Conservation (phyloP, 306 rosid species). For the Chamaecrista fasciculata region DNA sequence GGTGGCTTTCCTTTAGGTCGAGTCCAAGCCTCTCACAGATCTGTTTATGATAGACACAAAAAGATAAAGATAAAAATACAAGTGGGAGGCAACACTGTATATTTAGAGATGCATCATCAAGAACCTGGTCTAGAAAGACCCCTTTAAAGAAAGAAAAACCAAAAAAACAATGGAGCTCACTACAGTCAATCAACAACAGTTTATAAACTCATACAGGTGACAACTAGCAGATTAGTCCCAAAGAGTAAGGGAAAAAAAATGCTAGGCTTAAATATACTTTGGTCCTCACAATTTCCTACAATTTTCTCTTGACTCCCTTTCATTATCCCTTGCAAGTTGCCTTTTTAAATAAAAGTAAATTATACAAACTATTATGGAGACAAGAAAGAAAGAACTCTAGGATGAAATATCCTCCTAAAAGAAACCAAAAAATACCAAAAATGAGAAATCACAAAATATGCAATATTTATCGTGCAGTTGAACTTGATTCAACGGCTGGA, state of each 20-base stretch:
- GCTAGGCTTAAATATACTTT: not conserved
- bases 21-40: conserved; percentile 74
- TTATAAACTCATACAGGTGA: not conserved
- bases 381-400: not conserved
- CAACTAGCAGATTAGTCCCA: not conserved
- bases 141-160: not conserved
- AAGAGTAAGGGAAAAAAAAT: not conserved
- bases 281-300: not conserved
- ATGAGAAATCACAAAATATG: no score
- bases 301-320: not conserved
- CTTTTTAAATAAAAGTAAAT: not conserved
- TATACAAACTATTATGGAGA: not conserved
- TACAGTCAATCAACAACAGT: conserved; percentile 15
- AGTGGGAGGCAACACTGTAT: conserved; percentile 23
- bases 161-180: not conserved
- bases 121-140: conserved; percentile 11
- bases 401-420: conserved; percentile 11
- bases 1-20: conserved; percentile 65
- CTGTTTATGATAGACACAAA: conserved; percentile 43
- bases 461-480: no score
- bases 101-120: conserved; percentile 15
- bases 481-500: no score
- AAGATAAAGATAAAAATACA: conserved; percentile 23
- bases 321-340: not conserved
- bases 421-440: not conserved